These are phyloP conservation scores for Coccomyxa sp. DNA, from an alignment of 139 green algal genomes.

Conservation along the genomic window DNA sequence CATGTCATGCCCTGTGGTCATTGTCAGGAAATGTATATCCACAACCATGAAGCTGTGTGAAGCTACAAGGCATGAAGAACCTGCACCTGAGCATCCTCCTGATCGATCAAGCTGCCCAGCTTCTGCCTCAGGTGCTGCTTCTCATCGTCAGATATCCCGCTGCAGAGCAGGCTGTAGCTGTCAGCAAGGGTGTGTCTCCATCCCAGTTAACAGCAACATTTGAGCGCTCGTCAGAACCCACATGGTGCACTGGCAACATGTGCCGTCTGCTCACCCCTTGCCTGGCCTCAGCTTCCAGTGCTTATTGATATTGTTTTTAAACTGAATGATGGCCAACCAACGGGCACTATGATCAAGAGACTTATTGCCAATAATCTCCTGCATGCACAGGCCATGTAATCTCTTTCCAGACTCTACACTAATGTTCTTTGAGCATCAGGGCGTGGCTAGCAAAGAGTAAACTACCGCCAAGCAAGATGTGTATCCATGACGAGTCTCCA, in stretches of 20 bases:
- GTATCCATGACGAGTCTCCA: constrained; percentile 67
- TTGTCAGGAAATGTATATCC: not conserved
- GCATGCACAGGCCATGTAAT: constrained; percentile 9
- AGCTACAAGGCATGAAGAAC: not conserved
- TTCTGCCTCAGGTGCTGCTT: constrained; percentile 67
- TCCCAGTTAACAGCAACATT: no score
- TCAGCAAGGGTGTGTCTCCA: not conserved
- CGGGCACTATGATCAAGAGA: constrained; percentile 65
- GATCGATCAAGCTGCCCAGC: constrained; percentile 60
- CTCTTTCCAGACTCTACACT: no score
- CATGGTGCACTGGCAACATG: no score
- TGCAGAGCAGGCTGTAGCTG: constrained; percentile 19
- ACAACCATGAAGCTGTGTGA: not conserved
- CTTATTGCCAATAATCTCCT: constrained; percentile 73
- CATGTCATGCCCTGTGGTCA: not conserved
- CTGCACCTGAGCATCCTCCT: constrained; percentile 79
- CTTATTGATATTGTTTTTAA: constrained; percentile 88
- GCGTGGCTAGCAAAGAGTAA: not conserved
- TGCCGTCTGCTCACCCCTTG: not conserved
- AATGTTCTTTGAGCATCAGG: not conserved
- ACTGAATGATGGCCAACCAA: constrained; percentile 83
- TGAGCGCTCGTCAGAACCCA: no score
- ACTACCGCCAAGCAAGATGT: constrained; percentile 78
- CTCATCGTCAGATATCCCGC: constrained; percentile 68
- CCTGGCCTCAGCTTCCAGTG: constrained; percentile 50